A percentile compares a stretch with the other conserved stretches of the same genome.
phyloP scores from a whole-genome alignment of 1,139 yeast genomes.

The Kazachstania sp. region DNA sequence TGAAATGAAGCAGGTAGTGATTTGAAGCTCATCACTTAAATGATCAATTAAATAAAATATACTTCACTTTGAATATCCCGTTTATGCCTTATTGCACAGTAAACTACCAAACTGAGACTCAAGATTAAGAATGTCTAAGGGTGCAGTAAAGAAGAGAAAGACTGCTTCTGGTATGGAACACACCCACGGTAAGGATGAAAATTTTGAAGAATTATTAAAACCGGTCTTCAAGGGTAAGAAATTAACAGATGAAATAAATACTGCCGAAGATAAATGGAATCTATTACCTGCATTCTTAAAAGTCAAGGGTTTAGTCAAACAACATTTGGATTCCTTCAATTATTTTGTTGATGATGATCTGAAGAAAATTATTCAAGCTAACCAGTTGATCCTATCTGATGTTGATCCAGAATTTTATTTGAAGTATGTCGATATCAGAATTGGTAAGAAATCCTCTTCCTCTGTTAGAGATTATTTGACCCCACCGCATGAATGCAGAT shows the following conservation, averaged over 20 bases:
- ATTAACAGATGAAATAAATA: constrained; percentile 76
- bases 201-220: constrained; percentile 68
- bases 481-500: constrained; percentile 94
- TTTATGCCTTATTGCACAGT: no score
- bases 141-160: constrained; percentile 8
- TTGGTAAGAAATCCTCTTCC: constrained; percentile 60
- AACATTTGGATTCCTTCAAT: constrained; percentile 93
- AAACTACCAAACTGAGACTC: background rate
- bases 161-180: constrained; percentile 2
- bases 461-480: constrained; percentile 40
- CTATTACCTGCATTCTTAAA: constrained; percentile 88
- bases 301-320: constrained; percentile 93
- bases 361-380: constrained; percentile 85
- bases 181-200: constrained; percentile 34
- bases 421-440: constrained; percentile 84
- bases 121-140: background rate
- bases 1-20: no score
- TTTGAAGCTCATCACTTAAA: no score
- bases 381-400: constrained; percentile 80
- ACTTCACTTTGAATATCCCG: no score
- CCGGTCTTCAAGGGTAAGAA: constrained; percentile 81
- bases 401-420: constrained; percentile 95
- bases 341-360: constrained; percentile 90
- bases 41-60: no score
- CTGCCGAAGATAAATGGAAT: constrained; percentile 95